phyloP scores from a whole-genome alignment of 306 rosid species.

The Albizia julibrissin region DNA sequence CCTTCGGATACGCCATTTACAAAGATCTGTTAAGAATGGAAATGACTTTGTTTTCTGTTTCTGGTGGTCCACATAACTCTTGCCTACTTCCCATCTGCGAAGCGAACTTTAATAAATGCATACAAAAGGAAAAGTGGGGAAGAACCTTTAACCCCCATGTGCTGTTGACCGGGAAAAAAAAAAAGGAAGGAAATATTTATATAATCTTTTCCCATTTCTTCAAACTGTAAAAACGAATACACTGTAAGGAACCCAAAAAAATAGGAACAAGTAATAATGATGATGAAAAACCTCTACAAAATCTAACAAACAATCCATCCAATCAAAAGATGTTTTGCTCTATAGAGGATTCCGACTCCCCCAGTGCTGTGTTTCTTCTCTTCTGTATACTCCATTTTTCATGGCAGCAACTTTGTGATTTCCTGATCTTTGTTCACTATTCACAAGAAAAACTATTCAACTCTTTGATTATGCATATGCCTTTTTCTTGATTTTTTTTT shows the following conservation, averaged over 20 bases:
- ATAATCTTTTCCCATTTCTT: constrained; percentile 34
- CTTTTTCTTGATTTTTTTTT: too few relatives aligned
- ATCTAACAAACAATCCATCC: constrained; percentile 54
- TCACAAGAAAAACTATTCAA: constrained; percentile 53
- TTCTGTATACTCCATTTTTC: constrained; percentile 39
- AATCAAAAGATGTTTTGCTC: constrained; percentile 37
- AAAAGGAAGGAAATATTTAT: constrained; percentile 7
- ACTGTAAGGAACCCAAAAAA: constrained; percentile 21
- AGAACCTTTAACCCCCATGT: background rate
- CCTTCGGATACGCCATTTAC: background rate
- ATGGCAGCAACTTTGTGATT: constrained; percentile 43
- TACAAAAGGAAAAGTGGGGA: background rate
- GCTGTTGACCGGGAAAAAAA: background rate
- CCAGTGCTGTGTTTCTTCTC: constrained; percentile 24
- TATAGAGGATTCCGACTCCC: constrained; percentile 32
- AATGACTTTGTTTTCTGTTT: background rate
- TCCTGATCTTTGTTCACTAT: constrained; percentile 47
- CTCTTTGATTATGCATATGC: constrained; percentile 49
- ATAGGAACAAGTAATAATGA: background rate
- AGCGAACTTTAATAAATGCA: background rate
- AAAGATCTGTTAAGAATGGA: background rate
- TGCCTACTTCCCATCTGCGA: background rate
- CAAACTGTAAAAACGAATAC: constrained; percentile 51
- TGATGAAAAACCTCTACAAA: constrained; percentile 37
- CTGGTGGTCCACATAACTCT: background rate